These are phyloP conservation scores for Gossypium gossypioides DNA, from an alignment of 441 rosid genomes.

Conservation along the genomic window DNA sequence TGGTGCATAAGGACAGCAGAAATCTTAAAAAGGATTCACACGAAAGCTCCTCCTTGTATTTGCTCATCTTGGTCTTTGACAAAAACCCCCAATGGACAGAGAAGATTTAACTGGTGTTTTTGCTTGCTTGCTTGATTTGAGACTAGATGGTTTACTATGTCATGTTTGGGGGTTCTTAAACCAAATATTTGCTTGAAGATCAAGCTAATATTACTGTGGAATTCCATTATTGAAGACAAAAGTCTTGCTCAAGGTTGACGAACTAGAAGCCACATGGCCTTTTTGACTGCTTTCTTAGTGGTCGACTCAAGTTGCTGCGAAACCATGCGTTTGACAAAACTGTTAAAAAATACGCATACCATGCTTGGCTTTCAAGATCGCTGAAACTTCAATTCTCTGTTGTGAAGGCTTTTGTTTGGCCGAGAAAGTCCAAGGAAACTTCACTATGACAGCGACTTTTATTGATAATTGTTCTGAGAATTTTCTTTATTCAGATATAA, in stretches of 20 bases:
- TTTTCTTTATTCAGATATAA: not conserved
- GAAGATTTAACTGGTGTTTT: not conserved
- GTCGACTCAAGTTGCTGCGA: not conserved
- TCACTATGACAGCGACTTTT: not conserved
- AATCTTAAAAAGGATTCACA: not conserved
- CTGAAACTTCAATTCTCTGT: not conserved
- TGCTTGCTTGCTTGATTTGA: not conserved
- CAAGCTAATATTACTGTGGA: not conserved
- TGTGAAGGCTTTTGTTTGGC: not conserved
- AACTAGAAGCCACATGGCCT: not conserved
- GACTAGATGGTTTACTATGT: too few relatives aligned
- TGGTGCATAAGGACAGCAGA: not conserved
- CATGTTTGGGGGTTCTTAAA: not conserved
- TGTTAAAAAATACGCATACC: not conserved
- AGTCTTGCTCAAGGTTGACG: not conserved
- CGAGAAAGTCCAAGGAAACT: not conserved
- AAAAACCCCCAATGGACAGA: not conserved
- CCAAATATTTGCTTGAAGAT: not conserved
- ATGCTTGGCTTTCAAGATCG: not conserved
- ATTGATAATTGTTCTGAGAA: not conserved
- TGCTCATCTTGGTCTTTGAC: constrained; percentile 13
- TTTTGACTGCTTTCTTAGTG: not conserved
- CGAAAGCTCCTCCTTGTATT: not conserved
- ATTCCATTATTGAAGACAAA: not conserved
- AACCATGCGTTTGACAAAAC: not conserved